Conservation (phyloP, 1,284 basidiomycete genomes). For the Gymnopus androsaceus region DNA sequence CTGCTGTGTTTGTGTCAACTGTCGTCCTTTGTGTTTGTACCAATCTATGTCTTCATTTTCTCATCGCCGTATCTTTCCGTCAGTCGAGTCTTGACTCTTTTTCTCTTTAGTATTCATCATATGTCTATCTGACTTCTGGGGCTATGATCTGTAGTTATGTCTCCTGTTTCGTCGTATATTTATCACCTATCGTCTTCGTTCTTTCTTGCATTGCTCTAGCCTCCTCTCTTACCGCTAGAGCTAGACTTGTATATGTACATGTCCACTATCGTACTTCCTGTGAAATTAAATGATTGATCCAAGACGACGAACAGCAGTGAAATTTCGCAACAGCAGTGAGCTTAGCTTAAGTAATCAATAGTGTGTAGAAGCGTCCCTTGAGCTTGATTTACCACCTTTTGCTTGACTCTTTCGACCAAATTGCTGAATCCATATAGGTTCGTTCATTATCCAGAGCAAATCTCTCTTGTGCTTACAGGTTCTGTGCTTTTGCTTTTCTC, state of each 20-base stretch:
- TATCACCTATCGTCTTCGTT: conserved; percentile 13
- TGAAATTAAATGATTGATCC: conserved; percentile 9
- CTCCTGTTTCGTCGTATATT: conserved; percentile 10
- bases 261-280: conserved; percentile 1
- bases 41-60: conserved; percentile 15
- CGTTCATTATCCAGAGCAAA: not conserved
- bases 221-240: not conserved
- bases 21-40: conserved; percentile 7
- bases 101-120: conserved; percentile 11
- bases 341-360: too few relatives aligned
- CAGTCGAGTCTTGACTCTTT: too few relatives aligned
- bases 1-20: conserved; percentile 16
- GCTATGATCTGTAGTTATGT: conserved; percentile 13
- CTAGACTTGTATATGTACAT: not conserved
- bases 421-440: conserved; percentile 4
- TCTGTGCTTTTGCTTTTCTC: not conserved
- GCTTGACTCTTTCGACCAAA: not conserved
- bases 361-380: too few relatives aligned
- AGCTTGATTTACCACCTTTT: conserved; percentile 4
- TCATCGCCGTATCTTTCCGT: not conserved
- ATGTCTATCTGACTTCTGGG: conserved; percentile 4
- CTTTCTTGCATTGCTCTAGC: conserved; percentile 4
- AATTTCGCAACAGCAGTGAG: too few relatives aligned
- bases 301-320: not conserved
- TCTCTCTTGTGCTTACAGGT: not conserved